These are phyloP conservation scores for Carex parvula DNA, from an alignment of 176 grass and related monocot genomes.

Conservation along the genomic window DNA sequence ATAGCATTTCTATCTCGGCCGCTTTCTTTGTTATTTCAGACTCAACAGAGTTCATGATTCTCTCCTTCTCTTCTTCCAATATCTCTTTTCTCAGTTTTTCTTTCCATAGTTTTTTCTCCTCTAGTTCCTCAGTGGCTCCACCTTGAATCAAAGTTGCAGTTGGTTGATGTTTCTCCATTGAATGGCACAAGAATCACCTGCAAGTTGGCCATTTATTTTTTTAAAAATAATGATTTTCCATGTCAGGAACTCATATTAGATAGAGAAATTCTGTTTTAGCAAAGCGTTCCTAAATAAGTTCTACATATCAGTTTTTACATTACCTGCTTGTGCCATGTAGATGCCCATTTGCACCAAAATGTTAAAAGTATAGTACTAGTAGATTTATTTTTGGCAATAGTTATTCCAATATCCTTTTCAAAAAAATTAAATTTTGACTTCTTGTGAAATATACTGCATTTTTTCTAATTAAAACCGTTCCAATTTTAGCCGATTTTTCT, in stretches of 20 bases:
- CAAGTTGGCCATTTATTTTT: background rate
- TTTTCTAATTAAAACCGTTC: background rate
- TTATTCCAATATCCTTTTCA: too few relatives aligned
- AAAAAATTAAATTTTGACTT: background rate
- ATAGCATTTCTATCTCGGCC: conserved; percentile 10
- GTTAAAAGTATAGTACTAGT: background rate
- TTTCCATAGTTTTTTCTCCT: conserved; percentile 20
- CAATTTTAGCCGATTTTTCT: background rate
- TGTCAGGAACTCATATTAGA: background rate
- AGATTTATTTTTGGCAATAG: background rate
- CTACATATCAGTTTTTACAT: background rate
- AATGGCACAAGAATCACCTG: background rate
- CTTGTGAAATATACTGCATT: background rate
- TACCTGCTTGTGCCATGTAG: background rate
- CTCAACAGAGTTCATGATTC: background rate
- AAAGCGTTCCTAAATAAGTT: background rate
- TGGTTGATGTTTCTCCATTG: conserved; percentile 17
- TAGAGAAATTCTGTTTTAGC: background rate
- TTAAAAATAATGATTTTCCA: background rate
- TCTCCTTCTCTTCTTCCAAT: conserved; percentile 22
- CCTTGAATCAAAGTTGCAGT: background rate
- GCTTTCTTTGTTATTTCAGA: conserved; percentile 14
- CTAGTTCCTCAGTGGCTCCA: background rate
- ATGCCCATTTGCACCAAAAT: background rate
- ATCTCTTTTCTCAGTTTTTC: conserved; percentile 21